Evolutionary conservation across 768 basidiomycete species (phyloP).

Genomic region (Termitomyces sp.): DNA sequence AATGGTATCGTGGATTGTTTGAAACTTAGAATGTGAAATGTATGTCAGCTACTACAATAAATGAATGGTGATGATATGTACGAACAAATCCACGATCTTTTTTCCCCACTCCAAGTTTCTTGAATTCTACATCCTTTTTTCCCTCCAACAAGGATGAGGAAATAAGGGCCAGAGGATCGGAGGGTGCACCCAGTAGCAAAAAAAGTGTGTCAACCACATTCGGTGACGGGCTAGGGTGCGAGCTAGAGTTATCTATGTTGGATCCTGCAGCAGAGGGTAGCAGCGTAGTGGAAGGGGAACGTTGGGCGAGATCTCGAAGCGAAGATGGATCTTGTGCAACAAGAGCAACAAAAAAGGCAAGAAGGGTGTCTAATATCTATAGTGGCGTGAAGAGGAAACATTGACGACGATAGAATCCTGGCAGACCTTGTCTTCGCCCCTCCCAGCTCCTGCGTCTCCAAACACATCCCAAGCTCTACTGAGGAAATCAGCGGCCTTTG

Average conservation of each 20-base stretch:
- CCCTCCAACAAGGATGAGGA: conserved; percentile 15
- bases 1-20: conserved; percentile 30
- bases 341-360: conserved; percentile 58
- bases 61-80: background rate
- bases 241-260: conserved; percentile 9
- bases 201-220: conserved; percentile 40
- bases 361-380: conserved; percentile 61
- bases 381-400: background rate
- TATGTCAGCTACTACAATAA: background rate
- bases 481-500: conserved; percentile 73
- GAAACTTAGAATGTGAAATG: conserved; percentile 21
- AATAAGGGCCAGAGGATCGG: conserved; percentile 48
- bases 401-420: background rate
- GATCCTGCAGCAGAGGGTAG: conserved; percentile 5
- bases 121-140: conserved; percentile 38
- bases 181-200: conserved; percentile 27
- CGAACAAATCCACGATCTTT: conserved; percentile 54
- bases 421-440: conserved; percentile 48
- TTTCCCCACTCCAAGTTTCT: conserved; percentile 47
- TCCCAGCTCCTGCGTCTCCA: conserved; percentile 50
- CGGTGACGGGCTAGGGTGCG: conserved; percentile 19
- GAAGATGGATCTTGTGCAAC: conserved; percentile 55
- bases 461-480: conserved; percentile 66
- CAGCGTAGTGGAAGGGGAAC: conserved; percentile 12
- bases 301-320: conserved; percentile 48